Evolutionary conservation across 2,329 filamentous ascomycete genomes (phyloP).

Genomic region (Arachnopeziza araneosa): DNA sequence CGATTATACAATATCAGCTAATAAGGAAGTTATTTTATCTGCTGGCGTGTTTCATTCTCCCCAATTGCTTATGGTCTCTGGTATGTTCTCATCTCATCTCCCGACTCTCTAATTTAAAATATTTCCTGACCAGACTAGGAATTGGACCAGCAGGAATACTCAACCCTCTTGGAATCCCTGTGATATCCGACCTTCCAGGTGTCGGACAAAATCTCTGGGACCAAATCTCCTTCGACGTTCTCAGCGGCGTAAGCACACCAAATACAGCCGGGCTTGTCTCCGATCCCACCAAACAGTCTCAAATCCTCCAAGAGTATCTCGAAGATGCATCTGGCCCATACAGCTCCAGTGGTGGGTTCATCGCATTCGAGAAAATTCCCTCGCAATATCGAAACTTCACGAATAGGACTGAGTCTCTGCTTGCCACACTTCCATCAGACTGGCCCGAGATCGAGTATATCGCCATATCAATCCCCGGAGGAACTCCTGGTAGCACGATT

Average conservation of each 20-base stretch:
- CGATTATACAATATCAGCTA: conserved; percentile 10
- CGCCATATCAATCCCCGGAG: background rate
- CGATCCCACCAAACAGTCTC: background rate
- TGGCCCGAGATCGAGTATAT: conserved; percentile 15
- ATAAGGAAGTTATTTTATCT: conserved; percentile 11
- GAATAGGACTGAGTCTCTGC: background rate
- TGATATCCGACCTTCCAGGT: conserved; percentile 41
- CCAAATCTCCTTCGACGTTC: background rate
- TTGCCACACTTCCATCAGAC: conserved; percentile 4
- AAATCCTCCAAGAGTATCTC: background rate
- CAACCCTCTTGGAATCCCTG: conserved; percentile 36
- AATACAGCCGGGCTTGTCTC: background rate
- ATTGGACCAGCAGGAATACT: conserved; percentile 40
- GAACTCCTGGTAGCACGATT: background rate
- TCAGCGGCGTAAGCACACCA: background rate
- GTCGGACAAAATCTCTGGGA: conserved; percentile 40
- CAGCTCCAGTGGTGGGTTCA: background rate
- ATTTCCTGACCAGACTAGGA: conserved; percentile 24
- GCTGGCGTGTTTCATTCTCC: conserved; percentile 41
- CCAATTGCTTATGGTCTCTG: conserved; percentile 43
- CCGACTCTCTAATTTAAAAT: no score
- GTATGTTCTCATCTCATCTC: background rate
- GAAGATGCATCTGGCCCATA: background rate
- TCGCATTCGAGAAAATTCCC: conserved; percentile 25
- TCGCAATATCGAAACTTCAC: background rate